Percentiles rank a stretch among this genome's conserved stretches.
These are phyloP conservation scores for Fusarium miscanthi DNA, from an alignment of 2,329 filamentous ascomycete genomes.

Conservation along the genomic window DNA sequence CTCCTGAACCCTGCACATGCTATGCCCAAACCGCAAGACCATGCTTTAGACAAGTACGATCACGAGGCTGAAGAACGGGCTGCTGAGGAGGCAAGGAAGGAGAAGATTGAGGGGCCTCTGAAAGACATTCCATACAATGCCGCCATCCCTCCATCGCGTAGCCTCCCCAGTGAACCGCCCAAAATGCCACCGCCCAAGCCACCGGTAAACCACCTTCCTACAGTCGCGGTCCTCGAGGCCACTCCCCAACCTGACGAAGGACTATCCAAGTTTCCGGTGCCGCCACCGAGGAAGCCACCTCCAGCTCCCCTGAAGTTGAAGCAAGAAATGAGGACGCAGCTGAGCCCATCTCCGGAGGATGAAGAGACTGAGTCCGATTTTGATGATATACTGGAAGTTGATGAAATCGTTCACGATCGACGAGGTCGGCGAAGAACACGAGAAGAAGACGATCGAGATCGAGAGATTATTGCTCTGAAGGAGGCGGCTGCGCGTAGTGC, in stretches of 20 bases:
- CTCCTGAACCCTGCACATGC: constrained; percentile 66
- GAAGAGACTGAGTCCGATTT: constrained; percentile 83
- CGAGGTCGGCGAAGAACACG: constrained; percentile 85
- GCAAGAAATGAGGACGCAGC: constrained; percentile 40
- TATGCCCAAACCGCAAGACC: constrained; percentile 71
- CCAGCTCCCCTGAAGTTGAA: constrained; percentile 83
- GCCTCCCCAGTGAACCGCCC: constrained; percentile 63
- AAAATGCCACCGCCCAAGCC: constrained; percentile 64
- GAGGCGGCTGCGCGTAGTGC: constrained; percentile 77
- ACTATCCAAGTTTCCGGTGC: constrained; percentile 64
- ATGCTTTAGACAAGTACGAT: constrained; percentile 67
- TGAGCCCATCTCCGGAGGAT: constrained; percentile 58
- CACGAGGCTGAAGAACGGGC: constrained; percentile 64
- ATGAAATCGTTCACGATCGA: constrained; percentile 68
- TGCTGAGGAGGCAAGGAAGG: constrained; percentile 59
- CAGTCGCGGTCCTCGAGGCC: constrained; percentile 56
- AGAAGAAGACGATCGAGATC: constrained; percentile 85
- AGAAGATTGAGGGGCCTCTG: constrained; percentile 55
- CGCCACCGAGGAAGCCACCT: constrained; percentile 81
- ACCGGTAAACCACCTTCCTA: constrained; percentile 54
- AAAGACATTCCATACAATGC: constrained; percentile 63
- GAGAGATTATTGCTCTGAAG: constrained; percentile 74
- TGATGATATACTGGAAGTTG: constrained; percentile 78
- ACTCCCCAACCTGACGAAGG: constrained; percentile 59
- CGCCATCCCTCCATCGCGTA: constrained; percentile 66